These are phyloP conservation scores for Fragaria vesca DNA, from an alignment of 306 rosid species.

Conservation along the genomic window DNA sequence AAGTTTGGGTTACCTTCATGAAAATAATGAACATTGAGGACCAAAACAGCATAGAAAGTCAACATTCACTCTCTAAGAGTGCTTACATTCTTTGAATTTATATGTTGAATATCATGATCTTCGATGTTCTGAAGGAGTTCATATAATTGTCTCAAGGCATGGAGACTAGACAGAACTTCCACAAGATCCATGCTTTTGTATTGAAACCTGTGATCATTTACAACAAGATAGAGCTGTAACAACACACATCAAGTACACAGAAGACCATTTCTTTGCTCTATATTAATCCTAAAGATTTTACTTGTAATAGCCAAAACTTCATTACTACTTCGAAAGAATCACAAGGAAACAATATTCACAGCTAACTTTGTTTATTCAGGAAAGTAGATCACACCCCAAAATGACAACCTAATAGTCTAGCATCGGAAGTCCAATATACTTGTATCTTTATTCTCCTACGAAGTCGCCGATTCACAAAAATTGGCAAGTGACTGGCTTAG, in stretches of 20 bases:
- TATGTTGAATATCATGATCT: not conserved
- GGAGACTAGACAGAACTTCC: conserved; percentile 16
- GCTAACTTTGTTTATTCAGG: not conserved
- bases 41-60: not conserved
- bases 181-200: conserved; percentile 17
- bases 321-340: not conserved
- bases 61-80: not conserved
- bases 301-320: not conserved
- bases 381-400: not conserved
- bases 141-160: conserved; percentile 29
- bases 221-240: not conserved
- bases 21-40: not conserved
- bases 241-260: not conserved
- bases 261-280: not conserved
- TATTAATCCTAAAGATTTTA: not conserved
- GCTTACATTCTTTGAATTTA: conserved; percentile 25
- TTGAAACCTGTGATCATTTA: not conserved
- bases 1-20: conserved; percentile 16
- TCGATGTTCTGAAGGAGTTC: conserved; percentile 11
- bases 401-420: not conserved
- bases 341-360: not conserved
- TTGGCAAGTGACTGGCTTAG: too few species aligned
- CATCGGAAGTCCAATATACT: not conserved
- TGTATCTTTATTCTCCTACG: not conserved
- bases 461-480: not conserved